phyloP scores from a whole-genome alignment of 2,329 filamentous ascomycete species.

The Beauveria australis region DNA sequence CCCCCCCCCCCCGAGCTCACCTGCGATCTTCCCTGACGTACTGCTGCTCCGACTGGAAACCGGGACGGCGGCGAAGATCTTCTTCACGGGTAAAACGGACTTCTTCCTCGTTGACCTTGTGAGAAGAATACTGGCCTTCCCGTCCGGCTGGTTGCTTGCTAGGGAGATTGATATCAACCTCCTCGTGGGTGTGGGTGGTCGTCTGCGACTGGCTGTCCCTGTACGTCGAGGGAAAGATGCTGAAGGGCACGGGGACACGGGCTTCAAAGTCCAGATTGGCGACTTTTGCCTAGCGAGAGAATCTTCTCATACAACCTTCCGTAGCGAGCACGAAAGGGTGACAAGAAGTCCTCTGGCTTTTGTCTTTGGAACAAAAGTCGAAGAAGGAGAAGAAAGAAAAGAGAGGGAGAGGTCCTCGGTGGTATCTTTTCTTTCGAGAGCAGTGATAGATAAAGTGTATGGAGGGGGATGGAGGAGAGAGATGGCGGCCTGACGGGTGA shows the following conservation, averaged over 20 bases:
- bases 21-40: slow-evolving; percentile 42
- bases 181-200: slow-evolving; percentile 64
- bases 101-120: slow-evolving; percentile 72
- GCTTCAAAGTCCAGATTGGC: slow-evolving; percentile 99
- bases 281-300: slow-evolving; percentile 62
- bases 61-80: slow-evolving; percentile 67
- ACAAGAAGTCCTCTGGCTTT: slow-evolving; percentile 61
- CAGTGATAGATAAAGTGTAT: slow-evolving; percentile 23
- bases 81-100: slow-evolving; percentile 72
- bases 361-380: slow-evolving; percentile 49
- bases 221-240: slow-evolving; percentile 99
- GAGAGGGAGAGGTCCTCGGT: slow-evolving; percentile 24
- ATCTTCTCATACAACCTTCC: slow-evolving; percentile 57
- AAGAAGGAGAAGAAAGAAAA: slow-evolving; percentile 27
- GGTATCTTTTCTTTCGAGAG: slow-evolving; percentile 24
- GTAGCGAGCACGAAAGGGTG: slow-evolving; percentile 59
- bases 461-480: slow-evolving; percentile 30
- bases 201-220: slow-evolving; percentile 53
- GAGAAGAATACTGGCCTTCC: slow-evolving; percentile 88
- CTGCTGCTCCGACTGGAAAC: slow-evolving; percentile 49
- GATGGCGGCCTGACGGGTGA: slow-evolving; percentile 20
- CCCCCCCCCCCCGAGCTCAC: slow-evolving; percentile 42
- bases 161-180: slow-evolving; percentile 74
- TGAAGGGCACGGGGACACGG: slow-evolving; percentile 98
- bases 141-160: slow-evolving; percentile 79